Conservation (phyloP, 352 stramenopile species). For the Pythium guiyangense region DNA sequence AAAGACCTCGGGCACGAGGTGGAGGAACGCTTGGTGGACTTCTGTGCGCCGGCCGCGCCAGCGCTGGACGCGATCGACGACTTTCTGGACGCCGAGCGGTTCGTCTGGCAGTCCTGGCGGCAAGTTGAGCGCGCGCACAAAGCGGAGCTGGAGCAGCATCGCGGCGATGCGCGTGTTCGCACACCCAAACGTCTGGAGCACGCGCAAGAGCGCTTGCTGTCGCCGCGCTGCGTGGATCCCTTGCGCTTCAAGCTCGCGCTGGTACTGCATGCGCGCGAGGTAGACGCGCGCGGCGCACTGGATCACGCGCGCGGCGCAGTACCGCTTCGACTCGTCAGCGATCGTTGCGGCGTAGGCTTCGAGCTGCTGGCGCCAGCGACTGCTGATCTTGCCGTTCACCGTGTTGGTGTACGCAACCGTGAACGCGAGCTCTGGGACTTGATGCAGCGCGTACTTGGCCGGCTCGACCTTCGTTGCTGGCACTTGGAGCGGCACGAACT, state of each 20-base stretch:
- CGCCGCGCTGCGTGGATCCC: slow-evolving; percentile 57
- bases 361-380: slow-evolving; percentile 47
- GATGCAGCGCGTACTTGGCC: slow-evolving; percentile 49
- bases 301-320: slow-evolving; percentile 60
- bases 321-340: slow-evolving; percentile 58
- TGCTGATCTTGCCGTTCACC: slow-evolving; percentile 34
- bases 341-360: slow-evolving; percentile 61
- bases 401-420: slow-evolving; percentile 35
- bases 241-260: slow-evolving; percentile 61
- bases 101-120: slow-evolving; percentile 47
- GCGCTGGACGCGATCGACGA: slow-evolving; percentile 51
- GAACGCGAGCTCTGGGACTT: slow-evolving; percentile 60
- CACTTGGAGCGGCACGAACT: slow-evolving; percentile 70
- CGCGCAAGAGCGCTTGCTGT: slow-evolving; percentile 43
- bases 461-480: slow-evolving; percentile 54
- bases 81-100: slow-evolving; percentile 47
- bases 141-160: slow-evolving; percentile 68
- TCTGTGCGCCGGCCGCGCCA: slow-evolving; percentile 46
- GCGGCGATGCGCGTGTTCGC: slow-evolving; percentile 63
- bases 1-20: slow-evolving; percentile 44
- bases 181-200: slow-evolving; percentile 46
- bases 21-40: slow-evolving; percentile 41
- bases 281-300: slow-evolving; percentile 73
- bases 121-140: slow-evolving; percentile 51
- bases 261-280: slow-evolving; percentile 52